Evolutionary conservation across 352 stramenopile species (phyloP), one percentile per base, ranked within the genome.

Genomic region (Phytopythium oedochilum): DNA sequence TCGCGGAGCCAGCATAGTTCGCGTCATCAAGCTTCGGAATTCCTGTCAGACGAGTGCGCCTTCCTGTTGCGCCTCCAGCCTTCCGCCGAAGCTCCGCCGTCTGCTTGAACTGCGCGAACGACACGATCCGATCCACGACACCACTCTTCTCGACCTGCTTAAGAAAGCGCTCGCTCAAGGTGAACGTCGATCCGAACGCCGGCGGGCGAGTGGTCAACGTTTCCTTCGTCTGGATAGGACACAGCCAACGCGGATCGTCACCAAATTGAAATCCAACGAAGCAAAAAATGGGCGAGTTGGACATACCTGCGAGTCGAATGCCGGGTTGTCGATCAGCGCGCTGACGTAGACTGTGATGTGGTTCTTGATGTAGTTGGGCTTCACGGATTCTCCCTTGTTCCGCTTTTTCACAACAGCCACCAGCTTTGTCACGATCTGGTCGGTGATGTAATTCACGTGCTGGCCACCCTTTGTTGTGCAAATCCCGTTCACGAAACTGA

Each of bases 401-500:
- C 94, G 94, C 68, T 97, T 96, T 63, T 98, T 98, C 15, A 97
- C 67, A 50, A 97, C 83, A 38, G 81, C 81, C 28, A 94, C 75
- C 46, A 99, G 72, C 31, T 94, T 92, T 51, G 87, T 86, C 10
- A 80, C 77, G 31, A 98, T 80, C 61, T 97, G 91, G 45, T 97
- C 88, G 7, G 85, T 79, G 31, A 98, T 92, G 60, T 96, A 96
- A 49, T 93, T 87, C 11, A 99, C 96, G 65, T 99, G 97, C 50
- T 98, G 94, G 8, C 97, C 97, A 48, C 96, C 96, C 67, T 98
- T 96, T 12, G 81, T 94, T 3, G 96, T 99, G 48, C 89, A 96
- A 73, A 99, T 99, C 32, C 91, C 89, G 66, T 99, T 99, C 17
- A 99, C 96, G 67, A 99, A 99, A 53, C 94, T 99, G 31, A 98